Percentiles rank a stretch among this genome's conserved stretches.
These are phyloP conservation scores for Leccinum incarnatum DNA, from an alignment of 768 basidiomycete species.

Conservation along the genomic window DNA sequence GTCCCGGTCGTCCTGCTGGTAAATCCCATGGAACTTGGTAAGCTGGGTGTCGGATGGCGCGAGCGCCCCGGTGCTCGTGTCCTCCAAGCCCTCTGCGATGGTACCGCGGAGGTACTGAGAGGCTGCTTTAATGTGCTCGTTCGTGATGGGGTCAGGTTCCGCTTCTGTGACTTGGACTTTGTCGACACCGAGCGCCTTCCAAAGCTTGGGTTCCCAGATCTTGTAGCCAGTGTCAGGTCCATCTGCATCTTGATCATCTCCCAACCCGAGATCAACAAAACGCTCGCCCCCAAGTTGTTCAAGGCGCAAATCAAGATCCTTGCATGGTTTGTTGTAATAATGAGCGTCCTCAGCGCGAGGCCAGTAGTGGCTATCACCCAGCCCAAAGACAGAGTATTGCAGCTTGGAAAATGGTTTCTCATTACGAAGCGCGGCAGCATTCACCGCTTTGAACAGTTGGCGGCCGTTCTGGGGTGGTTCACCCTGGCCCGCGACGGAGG, in stretches of 20 bases:
- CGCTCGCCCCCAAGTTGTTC: constrained; percentile 78
- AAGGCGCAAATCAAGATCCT: constrained; percentile 82
- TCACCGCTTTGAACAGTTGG: constrained; percentile 81
- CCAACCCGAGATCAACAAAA: constrained; percentile 74
- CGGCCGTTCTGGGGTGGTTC: constrained; percentile 97
- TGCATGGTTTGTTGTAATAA: constrained; percentile 96
- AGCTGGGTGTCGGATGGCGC: constrained; percentile 89
- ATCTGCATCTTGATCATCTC: constrained; percentile 97
- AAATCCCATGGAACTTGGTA: constrained; percentile 97
- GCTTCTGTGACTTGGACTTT: constrained; percentile 82
- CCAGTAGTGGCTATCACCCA: constrained; percentile 99
- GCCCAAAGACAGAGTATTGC: constrained; percentile 82
- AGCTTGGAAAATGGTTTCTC: constrained; percentile 61
- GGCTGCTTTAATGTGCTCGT: constrained; percentile 99
- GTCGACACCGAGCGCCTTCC: constrained; percentile 95
- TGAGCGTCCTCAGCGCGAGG: constrained; percentile 94
- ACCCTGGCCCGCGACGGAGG: constrained; percentile 94
- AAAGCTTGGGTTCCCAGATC: constrained; percentile 87
- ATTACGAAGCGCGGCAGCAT: constrained; percentile 50
- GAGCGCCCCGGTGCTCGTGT: constrained; percentile 85
- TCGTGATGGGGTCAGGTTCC: constrained; percentile 96
- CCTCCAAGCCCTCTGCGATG: constrained; percentile 86
- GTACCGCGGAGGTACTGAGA: constrained; percentile 93
- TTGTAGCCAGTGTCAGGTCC: constrained; percentile 96
- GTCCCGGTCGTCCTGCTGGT: constrained; percentile 97